These are phyloP conservation scores for Corallochytrium limacisporum DNA, from an alignment of 78 protist species.

Conservation along the genomic window DNA sequence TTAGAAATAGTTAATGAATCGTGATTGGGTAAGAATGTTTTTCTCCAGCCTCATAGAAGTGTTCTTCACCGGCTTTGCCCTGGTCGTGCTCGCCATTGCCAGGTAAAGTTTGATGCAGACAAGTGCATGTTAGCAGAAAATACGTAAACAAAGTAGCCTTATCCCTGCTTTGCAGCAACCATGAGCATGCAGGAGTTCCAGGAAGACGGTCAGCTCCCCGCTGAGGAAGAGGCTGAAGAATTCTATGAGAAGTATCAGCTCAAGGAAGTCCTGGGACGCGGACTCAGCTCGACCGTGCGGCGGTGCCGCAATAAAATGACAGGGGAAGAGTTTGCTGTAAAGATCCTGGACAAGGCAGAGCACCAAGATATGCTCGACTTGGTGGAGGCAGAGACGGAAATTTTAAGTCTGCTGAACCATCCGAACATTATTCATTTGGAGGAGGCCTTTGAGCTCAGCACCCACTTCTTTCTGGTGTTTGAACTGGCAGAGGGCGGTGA, in stretches of 20 bases:
- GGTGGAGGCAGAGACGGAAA: constrained; percentile 20
- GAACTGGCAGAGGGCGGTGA: constrained; percentile 20
- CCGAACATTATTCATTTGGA: constrained; percentile 11
- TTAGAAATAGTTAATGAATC: no score
- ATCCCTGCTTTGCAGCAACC: no score
- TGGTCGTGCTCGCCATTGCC: no score
- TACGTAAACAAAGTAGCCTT: no score
- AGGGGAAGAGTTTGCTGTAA: constrained; percentile 23
- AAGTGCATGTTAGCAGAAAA: no score
- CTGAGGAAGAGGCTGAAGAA: constrained; percentile 2
- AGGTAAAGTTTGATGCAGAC: no score
- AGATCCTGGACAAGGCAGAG: constrained; percentile 18
- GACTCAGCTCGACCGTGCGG: constrained; percentile 1
- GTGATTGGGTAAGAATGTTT: no score
- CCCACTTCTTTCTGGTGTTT: constrained; percentile 1
- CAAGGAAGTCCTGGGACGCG: not conserved
- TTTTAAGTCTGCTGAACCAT: not conserved
- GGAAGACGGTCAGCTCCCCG: not conserved
- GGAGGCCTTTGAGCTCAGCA: not conserved
- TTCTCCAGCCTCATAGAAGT: no score
- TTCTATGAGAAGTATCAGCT: constrained; percentile 3
- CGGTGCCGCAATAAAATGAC: constrained; percentile 5
- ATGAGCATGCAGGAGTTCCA: not conserved
- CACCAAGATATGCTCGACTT: not conserved
- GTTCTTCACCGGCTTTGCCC: no score